Percentiles rank a stretch among this genome's conserved stretches.
phyloP scores from a whole-genome alignment of 1,284 basidiomycete species.

The Trichosporon sp. region DNA sequence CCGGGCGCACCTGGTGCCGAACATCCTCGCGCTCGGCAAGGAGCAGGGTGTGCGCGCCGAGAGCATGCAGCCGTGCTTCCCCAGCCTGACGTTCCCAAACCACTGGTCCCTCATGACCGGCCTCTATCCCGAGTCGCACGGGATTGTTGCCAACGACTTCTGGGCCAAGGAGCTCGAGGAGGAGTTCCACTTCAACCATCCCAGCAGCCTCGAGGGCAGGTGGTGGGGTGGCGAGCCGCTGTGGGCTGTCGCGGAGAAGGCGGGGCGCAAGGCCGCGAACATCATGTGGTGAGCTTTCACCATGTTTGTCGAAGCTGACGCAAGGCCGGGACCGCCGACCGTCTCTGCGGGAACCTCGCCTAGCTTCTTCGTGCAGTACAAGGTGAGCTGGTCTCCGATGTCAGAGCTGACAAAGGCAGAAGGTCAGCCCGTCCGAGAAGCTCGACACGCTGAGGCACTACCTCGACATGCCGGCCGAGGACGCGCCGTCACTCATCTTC shows the following conservation, averaged over 20 bases:
- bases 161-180: slow-evolving; percentile 63
- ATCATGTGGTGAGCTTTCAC: slow-evolving; percentile 72
- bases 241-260: slow-evolving; percentile 77
- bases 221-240: slow-evolving; percentile 91
- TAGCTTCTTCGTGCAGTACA: slow-evolving; percentile 72
- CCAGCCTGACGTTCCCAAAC: slow-evolving; percentile 87
- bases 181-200: slow-evolving; percentile 54
- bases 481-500: slow-evolving; percentile 71
- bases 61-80: slow-evolving; percentile 78
- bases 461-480: slow-evolving; percentile 67
- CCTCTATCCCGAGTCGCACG: slow-evolving; percentile 78
- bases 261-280: slow-evolving; percentile 71
- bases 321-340: slow-evolving; percentile 73
- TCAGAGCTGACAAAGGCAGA: neutral
- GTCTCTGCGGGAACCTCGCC: slow-evolving; percentile 62
- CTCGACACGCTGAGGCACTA: slow-evolving; percentile 67
- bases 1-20: slow-evolving; percentile 14
- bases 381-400: slow-evolving; percentile 49
- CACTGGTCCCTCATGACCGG: slow-evolving; percentile 86
- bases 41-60: slow-evolving; percentile 67
- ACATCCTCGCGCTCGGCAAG: slow-evolving; percentile 22
- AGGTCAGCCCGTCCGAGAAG: slow-evolving; percentile 63
- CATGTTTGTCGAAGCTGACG: neutral
- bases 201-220: slow-evolving; percentile 60
- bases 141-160: slow-evolving; percentile 88